Percentiles rank a stretch among this genome's conserved stretches.
Evolutionary conservation across 2,329 filamentous ascomycete genomes (phyloP).

Genomic region (Macrophomina phaseolina): DNA sequence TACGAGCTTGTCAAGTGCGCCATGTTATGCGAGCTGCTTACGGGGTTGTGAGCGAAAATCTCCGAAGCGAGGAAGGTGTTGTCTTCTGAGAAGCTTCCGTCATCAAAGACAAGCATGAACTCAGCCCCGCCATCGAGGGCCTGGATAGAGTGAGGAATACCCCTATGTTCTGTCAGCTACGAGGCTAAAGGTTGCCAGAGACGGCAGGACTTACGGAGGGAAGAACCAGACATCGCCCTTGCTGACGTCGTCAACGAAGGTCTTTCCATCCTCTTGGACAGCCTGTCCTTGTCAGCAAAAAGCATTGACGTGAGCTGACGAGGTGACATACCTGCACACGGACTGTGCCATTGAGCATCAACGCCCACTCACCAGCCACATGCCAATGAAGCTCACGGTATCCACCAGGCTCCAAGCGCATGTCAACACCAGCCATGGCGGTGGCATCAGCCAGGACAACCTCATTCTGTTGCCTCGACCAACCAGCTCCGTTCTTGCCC

Average conservation of each 20-base stretch:
- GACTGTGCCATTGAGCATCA: conserved; percentile 47
- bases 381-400: conserved; percentile 39
- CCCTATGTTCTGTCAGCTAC: conserved; percentile 10
- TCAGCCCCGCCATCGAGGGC: conserved; percentile 30
- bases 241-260: conserved; percentile 30
- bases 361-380: conserved; percentile 46
- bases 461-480: conserved; percentile 61
- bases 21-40: background rate
- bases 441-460: conserved; percentile 53
- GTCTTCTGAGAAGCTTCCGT: conserved; percentile 31
- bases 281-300: conserved; percentile 17
- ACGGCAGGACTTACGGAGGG: conserved; percentile 25
- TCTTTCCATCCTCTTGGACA: conserved; percentile 29
- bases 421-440: conserved; percentile 30
- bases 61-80: conserved; percentile 31
- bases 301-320: background rate
- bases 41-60: conserved; percentile 30
- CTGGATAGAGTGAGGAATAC: conserved; percentile 30
- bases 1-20: background rate
- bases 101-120: conserved; percentile 32
- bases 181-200: background rate
- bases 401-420: conserved; percentile 29
- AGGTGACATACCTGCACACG: conserved; percentile 34
- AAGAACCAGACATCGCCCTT: conserved; percentile 33
- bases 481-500: conserved; percentile 52